Conservation (phyloP, 345 rosid genomes). For the Kandelia obovata region DNA sequence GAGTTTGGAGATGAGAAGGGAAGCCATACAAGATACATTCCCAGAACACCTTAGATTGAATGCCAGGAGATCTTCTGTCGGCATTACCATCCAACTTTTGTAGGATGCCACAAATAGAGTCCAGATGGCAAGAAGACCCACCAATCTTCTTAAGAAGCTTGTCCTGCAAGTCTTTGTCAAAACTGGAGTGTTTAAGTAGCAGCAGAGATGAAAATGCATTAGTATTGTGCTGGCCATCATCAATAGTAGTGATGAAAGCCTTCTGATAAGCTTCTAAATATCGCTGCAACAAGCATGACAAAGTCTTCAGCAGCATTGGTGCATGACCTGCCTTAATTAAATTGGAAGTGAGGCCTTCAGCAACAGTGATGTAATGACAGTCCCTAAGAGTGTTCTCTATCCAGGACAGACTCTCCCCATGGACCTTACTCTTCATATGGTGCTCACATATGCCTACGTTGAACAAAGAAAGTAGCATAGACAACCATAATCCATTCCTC, state of each 20-base stretch:
- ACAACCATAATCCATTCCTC: slow-evolving; percentile 75
- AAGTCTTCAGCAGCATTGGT: slow-evolving; percentile 44
- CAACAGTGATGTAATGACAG: slow-evolving; percentile 40
- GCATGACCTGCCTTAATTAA: slow-evolving; percentile 51
- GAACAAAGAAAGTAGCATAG: slow-evolving; percentile 61
- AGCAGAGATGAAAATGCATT: slow-evolving; percentile 48
- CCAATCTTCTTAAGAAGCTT: slow-evolving; percentile 63
- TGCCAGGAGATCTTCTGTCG: slow-evolving; percentile 58
- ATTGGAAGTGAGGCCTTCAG: slow-evolving; percentile 52
- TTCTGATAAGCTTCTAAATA: slow-evolving; percentile 55
- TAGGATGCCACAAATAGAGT: slow-evolving; percentile 50
- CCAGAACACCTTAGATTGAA: slow-evolving; percentile 61
- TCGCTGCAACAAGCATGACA: slow-evolving; percentile 59
- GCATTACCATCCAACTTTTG: slow-evolving; percentile 49
- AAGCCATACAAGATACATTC: slow-evolving; percentile 85
- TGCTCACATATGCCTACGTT: slow-evolving; percentile 54
- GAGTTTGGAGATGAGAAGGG: slow-evolving; percentile 55
- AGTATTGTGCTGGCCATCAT: slow-evolving; percentile 37
- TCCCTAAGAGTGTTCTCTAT: slow-evolving; percentile 48
- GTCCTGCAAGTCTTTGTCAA: slow-evolving; percentile 62
- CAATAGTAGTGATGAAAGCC: slow-evolving; percentile 66
- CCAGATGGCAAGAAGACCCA: slow-evolving; percentile 45
- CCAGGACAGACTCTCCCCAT: slow-evolving; percentile 45
- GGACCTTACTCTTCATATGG: slow-evolving; percentile 42
- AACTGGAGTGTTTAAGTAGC: slow-evolving; percentile 71